Evolutionary conservation across 305 asterid genomes (phyloP).

Genomic region (Fraxinus platypoda): DNA sequence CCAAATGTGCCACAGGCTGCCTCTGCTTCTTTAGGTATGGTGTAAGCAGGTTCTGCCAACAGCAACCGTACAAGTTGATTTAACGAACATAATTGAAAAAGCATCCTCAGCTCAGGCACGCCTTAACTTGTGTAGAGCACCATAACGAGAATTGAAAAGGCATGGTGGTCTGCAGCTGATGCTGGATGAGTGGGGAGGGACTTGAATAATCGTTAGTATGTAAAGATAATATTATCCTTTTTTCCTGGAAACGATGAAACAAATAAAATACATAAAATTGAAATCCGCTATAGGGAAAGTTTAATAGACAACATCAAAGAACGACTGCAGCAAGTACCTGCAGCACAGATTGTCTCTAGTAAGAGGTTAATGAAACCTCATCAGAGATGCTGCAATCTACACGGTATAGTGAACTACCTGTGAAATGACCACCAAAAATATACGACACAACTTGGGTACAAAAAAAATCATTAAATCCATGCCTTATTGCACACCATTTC

Average conservation of each 20-base stretch:
- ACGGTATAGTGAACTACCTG: neutral
- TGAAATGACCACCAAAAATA: conserved; percentile 5
- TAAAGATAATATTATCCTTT: conserved; percentile 12
- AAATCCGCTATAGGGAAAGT: neutral
- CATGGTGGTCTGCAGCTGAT: conserved; percentile 32
- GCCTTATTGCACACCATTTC: conserved; percentile 35
- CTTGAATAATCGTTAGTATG: conserved; percentile 20
- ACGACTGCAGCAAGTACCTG: conserved; percentile 42
- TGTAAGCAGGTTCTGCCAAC: neutral
- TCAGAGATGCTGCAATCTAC: neutral
- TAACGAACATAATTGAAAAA: conserved; percentile 51
- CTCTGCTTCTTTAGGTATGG: neutral
- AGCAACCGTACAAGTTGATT: neutral
- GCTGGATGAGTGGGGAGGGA: conserved; percentile 31
- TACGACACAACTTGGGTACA: conserved; percentile 6
- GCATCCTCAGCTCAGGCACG: conserved; percentile 65
- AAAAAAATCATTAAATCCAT: conserved; percentile 29
- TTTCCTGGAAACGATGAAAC: conserved; percentile 48
- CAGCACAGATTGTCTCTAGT: conserved; percentile 39
- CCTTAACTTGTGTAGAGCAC: conserved; percentile 66
- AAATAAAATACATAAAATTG: conserved; percentile 36
- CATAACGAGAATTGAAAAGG: conserved; percentile 29
- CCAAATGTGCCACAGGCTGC: neutral
- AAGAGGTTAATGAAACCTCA: conserved; percentile 29
- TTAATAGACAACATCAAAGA: neutral